Percentiles rank a stretch among this genome's conserved stretches.
These are phyloP conservation scores for Leishmania tarentolae DNA, from an alignment of 208 protist genomes.

Conservation along the genomic window DNA sequence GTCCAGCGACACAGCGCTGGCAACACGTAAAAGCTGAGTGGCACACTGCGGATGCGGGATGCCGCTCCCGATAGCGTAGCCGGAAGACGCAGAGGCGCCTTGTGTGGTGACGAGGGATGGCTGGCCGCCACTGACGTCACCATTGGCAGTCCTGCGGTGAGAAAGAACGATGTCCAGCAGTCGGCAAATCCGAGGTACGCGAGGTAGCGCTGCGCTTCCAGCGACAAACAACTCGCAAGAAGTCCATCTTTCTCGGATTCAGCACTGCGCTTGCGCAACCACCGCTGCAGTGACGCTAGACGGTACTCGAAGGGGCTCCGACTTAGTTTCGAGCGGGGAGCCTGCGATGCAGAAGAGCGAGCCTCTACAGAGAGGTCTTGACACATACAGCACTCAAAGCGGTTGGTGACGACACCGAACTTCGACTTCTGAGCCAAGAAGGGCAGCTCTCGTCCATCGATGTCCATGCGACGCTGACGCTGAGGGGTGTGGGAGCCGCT, in stretches of 20 bases:
- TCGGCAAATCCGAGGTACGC: constrained; percentile 30
- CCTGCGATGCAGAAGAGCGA: constrained; percentile 2
- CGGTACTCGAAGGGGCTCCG: constrained; percentile 27
- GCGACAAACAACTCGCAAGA: constrained; percentile 21
- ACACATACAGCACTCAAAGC: constrained; percentile 21
- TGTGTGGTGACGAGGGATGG: background rate
- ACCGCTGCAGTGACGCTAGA: constrained; percentile 28
- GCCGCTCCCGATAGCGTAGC: constrained; percentile 1
- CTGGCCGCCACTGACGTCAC: constrained; percentile 1
- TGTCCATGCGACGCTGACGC: constrained; percentile 8
- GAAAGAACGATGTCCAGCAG: constrained; percentile 31
- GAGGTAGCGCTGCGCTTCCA: constrained; percentile 22
- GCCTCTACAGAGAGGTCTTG: constrained; percentile 12
- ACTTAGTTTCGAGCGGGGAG: constrained; percentile 3
- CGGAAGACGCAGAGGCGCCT: background rate
- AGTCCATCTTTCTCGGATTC: constrained; percentile 16
- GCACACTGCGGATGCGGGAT: constrained; percentile 9
- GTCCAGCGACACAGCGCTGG: constrained; percentile 29
- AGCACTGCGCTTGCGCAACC: constrained; percentile 25
- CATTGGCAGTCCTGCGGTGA: constrained; percentile 20
- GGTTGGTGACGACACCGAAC: constrained; percentile 18
- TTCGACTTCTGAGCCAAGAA: constrained; percentile 16
- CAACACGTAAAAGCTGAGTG: constrained; percentile 31
- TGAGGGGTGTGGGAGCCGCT: constrained; percentile 17
- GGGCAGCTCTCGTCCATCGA: constrained; percentile 14